Base-by-base conservation (phyloP, 169 alveolate genomes). In the Plasmodium relictum region DNA sequence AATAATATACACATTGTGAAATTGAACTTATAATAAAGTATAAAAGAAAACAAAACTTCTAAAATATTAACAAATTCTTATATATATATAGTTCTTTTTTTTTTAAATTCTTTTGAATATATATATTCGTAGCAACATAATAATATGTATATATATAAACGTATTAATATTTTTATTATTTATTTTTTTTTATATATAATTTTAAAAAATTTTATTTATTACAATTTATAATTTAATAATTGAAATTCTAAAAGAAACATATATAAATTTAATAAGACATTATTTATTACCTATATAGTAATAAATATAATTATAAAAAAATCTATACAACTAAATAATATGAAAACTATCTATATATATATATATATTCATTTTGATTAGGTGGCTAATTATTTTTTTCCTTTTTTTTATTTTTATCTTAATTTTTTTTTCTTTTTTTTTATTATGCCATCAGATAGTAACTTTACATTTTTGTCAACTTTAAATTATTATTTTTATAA, bases 161-260 rank as follows among this genome's bases (percentile, higher is more conserved):
- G 22, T 54, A 54, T 37, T 31, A 42, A 71, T 45, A 71, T 20
- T 59, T 59, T 22, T 45, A 16, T 44, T 65, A 62, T 61, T 20
- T 31, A 26, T 74, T 42, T 74, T 10, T 3, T 62, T 76, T 62
- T 78, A 45, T 78, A 63, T 62, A 44, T 56, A 37, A 76, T 54
- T 78, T 78, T 63, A 78, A 76, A 73, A 76, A 45, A 62, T 56
- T 62, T 63, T 24, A 66, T 56, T 20, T 39, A 63, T 76, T 65
- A 76, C 76, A 76, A 76, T 62, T 50, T 73, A 73, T 58, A 73
- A 73, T 63, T 76, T 65, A 45, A 63, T 44, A 76, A 42, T 70
- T 70, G 78, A 68, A 63, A 50, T 44, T 22, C 31, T 16, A 63
- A 10, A 74, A 74, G 44, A 24, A n/a, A 20, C 63, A 42, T 31